Conservation (phyloP, 1,284 basidiomycete genomes). For the Mycosarcoma maydis region DNA sequence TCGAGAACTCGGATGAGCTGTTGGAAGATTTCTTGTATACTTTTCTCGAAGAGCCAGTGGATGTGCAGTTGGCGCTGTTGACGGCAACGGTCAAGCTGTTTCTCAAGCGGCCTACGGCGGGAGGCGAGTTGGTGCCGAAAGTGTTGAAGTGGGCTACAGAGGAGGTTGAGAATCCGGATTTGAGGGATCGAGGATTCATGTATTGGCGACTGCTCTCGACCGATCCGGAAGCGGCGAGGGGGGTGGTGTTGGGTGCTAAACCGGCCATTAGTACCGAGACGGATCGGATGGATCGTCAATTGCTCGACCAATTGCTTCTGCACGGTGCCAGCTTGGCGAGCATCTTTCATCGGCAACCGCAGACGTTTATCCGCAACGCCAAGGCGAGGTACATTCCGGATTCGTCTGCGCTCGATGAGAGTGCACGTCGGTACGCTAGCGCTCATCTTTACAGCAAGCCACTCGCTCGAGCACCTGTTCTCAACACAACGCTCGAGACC, state of each 20-base stretch:
- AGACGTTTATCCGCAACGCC: conserved; percentile 57
- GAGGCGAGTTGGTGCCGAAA: conserved; percentile 90
- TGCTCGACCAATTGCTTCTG: conserved; percentile 63
- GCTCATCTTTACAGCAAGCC: conserved; percentile 58
- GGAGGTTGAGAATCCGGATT: conserved; percentile 95
- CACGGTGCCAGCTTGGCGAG: conserved; percentile 58
- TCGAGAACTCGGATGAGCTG: conserved; percentile 94
- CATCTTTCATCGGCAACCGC: conserved; percentile 62
- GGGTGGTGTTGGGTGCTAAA: conserved; percentile 92
- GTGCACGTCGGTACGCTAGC: conserved; percentile 49
- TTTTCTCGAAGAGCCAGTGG: conserved; percentile 91
- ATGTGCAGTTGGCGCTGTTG: conserved; percentile 93
- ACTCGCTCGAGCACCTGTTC: conserved; percentile 16
- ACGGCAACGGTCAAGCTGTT: conserved; percentile 97
- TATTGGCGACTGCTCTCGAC: conserved; percentile 96
- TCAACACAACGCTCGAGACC: conserved; percentile 2
- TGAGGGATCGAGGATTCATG: conserved; percentile 97
- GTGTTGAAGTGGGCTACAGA: conserved; percentile 97
- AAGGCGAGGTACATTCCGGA: conserved; percentile 59
- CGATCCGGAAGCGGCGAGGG: conserved; percentile 84
- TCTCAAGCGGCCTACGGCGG: conserved; percentile 89
- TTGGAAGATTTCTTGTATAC: conserved; percentile 89
- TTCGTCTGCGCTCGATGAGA: conserved; percentile 55
- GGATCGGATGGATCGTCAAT: conserved; percentile 79
- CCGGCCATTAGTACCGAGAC: conserved; percentile 97